Evolutionary conservation across 2,329 filamentous ascomycete genomes (phyloP).

Genomic region (Xylariaceae sp.): DNA sequence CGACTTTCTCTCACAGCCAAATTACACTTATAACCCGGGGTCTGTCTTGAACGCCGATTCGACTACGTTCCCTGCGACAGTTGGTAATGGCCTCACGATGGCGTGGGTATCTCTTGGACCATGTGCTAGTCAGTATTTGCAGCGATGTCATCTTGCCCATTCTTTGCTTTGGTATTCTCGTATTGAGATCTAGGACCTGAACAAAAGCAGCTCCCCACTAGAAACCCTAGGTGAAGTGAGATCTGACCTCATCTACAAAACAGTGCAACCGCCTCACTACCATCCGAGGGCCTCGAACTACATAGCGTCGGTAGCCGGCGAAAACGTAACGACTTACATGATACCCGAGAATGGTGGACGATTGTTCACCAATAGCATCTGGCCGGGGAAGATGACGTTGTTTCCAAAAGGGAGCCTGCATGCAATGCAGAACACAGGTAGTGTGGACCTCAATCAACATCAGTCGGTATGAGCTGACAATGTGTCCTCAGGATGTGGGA

Average conservation of each 20-base stretch:
- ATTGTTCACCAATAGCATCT: neutral
- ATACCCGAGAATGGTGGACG: constrained; percentile 2
- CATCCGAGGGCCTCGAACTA: constrained; percentile 5
- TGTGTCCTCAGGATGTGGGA: constrained; percentile 1
- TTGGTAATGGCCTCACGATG: constrained; percentile 3
- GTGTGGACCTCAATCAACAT: neutral
- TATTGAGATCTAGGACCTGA: too few relatives aligned
- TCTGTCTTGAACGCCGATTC: constrained; percentile 2
- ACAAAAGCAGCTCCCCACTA: too few relatives aligned
- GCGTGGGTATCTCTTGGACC: constrained; percentile 3
- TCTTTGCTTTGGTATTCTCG: too few relatives aligned
- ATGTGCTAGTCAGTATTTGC: constrained; percentile 1
- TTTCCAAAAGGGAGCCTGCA: constrained; percentile 5
- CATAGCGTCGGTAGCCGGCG: constrained; percentile 1
- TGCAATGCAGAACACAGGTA: constrained; percentile 4
- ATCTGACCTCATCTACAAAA: too few relatives aligned
- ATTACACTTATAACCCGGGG: neutral
- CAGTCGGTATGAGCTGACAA: neutral
- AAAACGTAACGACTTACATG: constrained; percentile 2
- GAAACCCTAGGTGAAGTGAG: too few relatives aligned
- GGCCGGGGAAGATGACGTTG: constrained; percentile 2
- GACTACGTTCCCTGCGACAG: constrained; percentile 3
- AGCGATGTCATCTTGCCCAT: too few relatives aligned
- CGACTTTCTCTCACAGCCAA: constrained; percentile 2
- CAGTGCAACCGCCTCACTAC: constrained; percentile 3